Evolutionary conservation across 768 basidiomycete species (phyloP).

Genomic region (Calocybe indica): DNA sequence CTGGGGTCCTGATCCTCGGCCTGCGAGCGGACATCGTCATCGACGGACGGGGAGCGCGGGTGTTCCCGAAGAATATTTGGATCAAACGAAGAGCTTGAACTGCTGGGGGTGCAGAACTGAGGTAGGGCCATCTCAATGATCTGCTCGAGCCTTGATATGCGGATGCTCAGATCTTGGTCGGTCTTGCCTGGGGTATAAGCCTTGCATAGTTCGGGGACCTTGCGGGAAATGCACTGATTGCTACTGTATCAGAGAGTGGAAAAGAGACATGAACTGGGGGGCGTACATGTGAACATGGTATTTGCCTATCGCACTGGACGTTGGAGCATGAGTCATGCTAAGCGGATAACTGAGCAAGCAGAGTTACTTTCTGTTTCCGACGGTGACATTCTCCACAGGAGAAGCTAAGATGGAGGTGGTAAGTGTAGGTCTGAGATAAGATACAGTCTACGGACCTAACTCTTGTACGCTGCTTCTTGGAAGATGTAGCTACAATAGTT

Average conservation of each 20-base stretch:
- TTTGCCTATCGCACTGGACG: conserved; percentile 74
- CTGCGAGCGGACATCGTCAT: conserved; percentile 68
- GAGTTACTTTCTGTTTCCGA: conserved; percentile 74
- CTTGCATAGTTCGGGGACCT: conserved; percentile 83
- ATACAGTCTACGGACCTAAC: conserved; percentile 47
- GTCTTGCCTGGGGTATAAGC: conserved; percentile 85
- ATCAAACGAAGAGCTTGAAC: conserved; percentile 24
- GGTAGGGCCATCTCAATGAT: conserved; percentile 78
- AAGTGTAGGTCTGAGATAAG: not conserved
- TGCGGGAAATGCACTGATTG: conserved; percentile 70
- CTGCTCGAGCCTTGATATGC: conserved; percentile 71
- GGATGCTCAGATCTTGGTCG: conserved; percentile 74
- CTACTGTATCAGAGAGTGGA: conserved; percentile 10
- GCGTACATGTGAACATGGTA: conserved; percentile 79
- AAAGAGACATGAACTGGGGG: conserved; percentile 6
- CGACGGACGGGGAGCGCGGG: conserved; percentile 47
- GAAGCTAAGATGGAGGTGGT: conserved; percentile 38
- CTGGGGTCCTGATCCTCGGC: conserved; percentile 73
- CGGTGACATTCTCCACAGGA: conserved; percentile 87
- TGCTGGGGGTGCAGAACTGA: conserved; percentile 51
- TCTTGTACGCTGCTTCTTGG: conserved; percentile 69
- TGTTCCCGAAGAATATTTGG: conserved; percentile 22
- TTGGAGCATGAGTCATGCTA: conserved; percentile 4
- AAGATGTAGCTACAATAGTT: conserved; percentile 23
- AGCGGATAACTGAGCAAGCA: conserved; percentile 1